Percentiles rank a stretch among this genome's conserved stretches.
These are phyloP conservation scores for Aspergillus fijiensis DNA, from an alignment of 2,329 filamentous ascomycete genomes.

Conservation along the genomic window DNA sequence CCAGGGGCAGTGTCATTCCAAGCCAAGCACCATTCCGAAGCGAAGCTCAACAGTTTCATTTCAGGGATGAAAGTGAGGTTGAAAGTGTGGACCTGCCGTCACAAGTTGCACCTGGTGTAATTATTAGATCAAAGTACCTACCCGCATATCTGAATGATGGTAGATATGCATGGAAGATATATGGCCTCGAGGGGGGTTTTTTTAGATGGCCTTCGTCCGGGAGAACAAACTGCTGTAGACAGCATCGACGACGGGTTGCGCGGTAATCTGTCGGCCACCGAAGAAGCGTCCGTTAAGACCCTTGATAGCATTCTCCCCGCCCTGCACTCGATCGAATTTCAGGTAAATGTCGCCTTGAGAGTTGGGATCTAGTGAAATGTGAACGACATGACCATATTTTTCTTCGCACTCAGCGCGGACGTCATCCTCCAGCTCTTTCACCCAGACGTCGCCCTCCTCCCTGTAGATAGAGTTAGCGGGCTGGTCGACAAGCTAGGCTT, in stretches of 20 bases:
- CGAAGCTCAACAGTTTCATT: conserved; percentile 16
- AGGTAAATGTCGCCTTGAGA: conserved; percentile 96
- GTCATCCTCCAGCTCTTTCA: conserved; percentile 91
- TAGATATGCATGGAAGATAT: conserved; percentile 12
- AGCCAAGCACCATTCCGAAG: conserved; percentile 24
- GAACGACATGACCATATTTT: conserved; percentile 96
- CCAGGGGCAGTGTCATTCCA: conserved; percentile 37
- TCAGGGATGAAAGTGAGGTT: conserved; percentile 7
- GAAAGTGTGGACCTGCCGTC: conserved; percentile 19
- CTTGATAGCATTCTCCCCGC: conserved; percentile 96
- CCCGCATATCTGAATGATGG: conserved; percentile 16
- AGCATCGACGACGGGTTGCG: conserved; percentile 93
- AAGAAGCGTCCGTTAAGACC: conserved; percentile 97
- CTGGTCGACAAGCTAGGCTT: background rate
- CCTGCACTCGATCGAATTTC: conserved; percentile 94
- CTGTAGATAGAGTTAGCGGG: conserved; percentile 51
- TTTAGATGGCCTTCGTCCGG: conserved; percentile 74
- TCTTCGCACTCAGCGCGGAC: conserved; percentile 88
- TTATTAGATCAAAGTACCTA: conserved; percentile 33
- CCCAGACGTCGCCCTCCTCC: conserved; percentile 83
- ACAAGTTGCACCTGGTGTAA: conserved; percentile 28
- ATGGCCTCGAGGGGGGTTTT: conserved; percentile 35
- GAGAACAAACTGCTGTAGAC: conserved; percentile 97
- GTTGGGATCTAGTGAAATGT: conserved; percentile 92
- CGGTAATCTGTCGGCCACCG: conserved; percentile 87